Evolutionary conservation across 805 yeast genomes (phyloP).

Genomic region (Candida schatavii): DNA sequence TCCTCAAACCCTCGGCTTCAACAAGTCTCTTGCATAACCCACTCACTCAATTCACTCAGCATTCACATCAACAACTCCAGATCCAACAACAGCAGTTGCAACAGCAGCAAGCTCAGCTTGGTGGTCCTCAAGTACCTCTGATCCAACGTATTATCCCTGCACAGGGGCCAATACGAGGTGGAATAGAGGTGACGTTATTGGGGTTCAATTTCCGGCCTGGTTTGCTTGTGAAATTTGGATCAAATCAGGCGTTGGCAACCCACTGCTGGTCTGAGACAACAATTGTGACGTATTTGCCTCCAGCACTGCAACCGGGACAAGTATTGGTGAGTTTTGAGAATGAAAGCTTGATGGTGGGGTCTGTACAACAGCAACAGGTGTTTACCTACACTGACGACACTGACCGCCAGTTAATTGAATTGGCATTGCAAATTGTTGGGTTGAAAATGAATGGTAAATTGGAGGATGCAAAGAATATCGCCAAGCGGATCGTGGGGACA

Average conservation of each 20-base stretch:
- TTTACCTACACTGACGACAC: slow-evolving; percentile 95
- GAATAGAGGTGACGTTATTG: slow-evolving; percentile 87
- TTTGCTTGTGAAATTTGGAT: slow-evolving; percentile 81
- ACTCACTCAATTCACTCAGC: not conserved
- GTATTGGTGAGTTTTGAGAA: slow-evolving; percentile 82
- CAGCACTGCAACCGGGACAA: slow-evolving; percentile 85
- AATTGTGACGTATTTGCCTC: slow-evolving; percentile 90
- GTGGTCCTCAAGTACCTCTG: slow-evolving; percentile 37
- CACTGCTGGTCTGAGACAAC: slow-evolving; percentile 97
- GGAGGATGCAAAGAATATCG: slow-evolving; percentile 93
- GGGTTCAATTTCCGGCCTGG: slow-evolving; percentile 88
- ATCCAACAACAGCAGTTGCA: not conserved
- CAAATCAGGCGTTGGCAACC: slow-evolving; percentile 72
- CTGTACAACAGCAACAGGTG: slow-evolving; percentile 48
- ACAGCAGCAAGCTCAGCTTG: not conserved
- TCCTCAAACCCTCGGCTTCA: slow-evolving; percentile 11
- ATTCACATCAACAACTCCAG: not conserved
- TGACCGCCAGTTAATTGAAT: slow-evolving; percentile 88
- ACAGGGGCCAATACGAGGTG: slow-evolving; percentile 95
- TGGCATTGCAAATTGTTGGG: slow-evolving; percentile 95
- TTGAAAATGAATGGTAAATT: slow-evolving; percentile 93
- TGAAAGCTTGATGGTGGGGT: slow-evolving; percentile 29
- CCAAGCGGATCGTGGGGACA: slow-evolving; percentile 82
- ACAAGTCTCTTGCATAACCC: slow-evolving; percentile 13
- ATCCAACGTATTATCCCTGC: slow-evolving; percentile 91